Evolutionary conservation across 441 rosid genomes (phyloP).

Genomic region (Adansonia rubrostipa): DNA sequence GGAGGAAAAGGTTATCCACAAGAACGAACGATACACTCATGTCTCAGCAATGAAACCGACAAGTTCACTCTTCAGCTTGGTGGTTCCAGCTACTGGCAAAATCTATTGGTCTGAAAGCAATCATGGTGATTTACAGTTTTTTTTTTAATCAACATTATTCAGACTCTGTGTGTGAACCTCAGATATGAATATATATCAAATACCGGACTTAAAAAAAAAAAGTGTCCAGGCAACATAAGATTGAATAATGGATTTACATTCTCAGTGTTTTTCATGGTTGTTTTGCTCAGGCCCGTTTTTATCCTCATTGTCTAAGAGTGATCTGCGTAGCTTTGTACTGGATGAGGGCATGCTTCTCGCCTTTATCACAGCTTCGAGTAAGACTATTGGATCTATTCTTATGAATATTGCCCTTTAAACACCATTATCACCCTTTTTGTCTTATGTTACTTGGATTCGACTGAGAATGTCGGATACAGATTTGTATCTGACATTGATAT

Average conservation of each 20-base stretch:
- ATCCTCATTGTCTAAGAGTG: conserved; percentile 39
- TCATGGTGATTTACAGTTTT: conserved; percentile 52
- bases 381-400: conserved; percentile 25
- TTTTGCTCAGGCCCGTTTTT: conserved; percentile 49
- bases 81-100: conserved; percentile 73
- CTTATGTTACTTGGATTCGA: too few species aligned
- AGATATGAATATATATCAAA: too few species aligned
- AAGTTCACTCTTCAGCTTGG: conserved; percentile 58
- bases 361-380: conserved; percentile 70
- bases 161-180: too few species aligned
- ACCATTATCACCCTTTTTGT: too few species aligned
- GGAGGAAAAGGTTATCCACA: conserved; percentile 52
- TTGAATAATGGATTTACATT: not conserved
- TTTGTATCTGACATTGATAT: too few species aligned
- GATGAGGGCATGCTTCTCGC: conserved; percentile 57
- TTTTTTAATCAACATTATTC: not conserved
- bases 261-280: conserved; percentile 19
- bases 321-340: conserved; percentile 23
- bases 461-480: too few species aligned
- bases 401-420: too few species aligned
- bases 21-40: conserved; percentile 42
- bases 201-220: too few species aligned
- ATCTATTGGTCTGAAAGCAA: conserved; percentile 73
- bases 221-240: not conserved
- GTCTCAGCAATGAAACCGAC: conserved; percentile 68